Base-by-base conservation (phyloP, 164 flowering plant species). In the Hamamelis virginiana region DNA sequence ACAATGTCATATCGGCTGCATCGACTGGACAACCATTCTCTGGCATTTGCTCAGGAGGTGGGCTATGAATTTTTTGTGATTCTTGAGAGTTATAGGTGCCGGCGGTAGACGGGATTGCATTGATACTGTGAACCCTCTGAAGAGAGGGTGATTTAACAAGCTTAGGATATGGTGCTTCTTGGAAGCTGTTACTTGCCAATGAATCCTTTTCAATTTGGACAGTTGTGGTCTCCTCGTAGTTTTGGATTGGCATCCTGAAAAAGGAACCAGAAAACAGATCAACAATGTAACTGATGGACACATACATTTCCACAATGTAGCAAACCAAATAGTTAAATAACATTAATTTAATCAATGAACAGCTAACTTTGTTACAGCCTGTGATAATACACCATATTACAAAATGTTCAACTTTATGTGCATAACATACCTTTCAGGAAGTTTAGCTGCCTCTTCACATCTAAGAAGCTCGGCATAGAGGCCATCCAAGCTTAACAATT, bases 401-500 rank as follows among this genome's bases (percentile, higher is more conserved):
- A 16, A 59, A 64, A 53, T 52, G 58, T 21, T 53, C 9, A 18
- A 22, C 14, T 22, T 19, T 13, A 38, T 41, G 14, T 8, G 38
- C 22, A 9, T 27, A 33, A 33, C 27, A 64, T 77, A 86, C 92
- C 92, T 86, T 59, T 84, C 76, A 38, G 90, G 92, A 70, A 86
- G 84, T 78, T 88, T 88, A 51, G 88, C 84, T 23, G 92, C 92
- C 75, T 88, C 90, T 77, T 88, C 92, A 69, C 85, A 83, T 76
- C 81, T 88, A 22, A 95, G 95, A 74, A 95, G 97, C 77, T 95
- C 97, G 23, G 97, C 89, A 79, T 95, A 92, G 38, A 95, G 78
- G 59, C 97, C 97, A 85, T 87, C 91, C 63, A 83, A 76, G 57
- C 72, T 67, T 58, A 86, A 59, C 69, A 95, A 74, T 74, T 95